Percentiles rank a stretch among this genome's conserved stretches.
phyloP scores from a whole-genome alignment of 768 basidiomycete genomes.

The Kondoa malvinella region DNA sequence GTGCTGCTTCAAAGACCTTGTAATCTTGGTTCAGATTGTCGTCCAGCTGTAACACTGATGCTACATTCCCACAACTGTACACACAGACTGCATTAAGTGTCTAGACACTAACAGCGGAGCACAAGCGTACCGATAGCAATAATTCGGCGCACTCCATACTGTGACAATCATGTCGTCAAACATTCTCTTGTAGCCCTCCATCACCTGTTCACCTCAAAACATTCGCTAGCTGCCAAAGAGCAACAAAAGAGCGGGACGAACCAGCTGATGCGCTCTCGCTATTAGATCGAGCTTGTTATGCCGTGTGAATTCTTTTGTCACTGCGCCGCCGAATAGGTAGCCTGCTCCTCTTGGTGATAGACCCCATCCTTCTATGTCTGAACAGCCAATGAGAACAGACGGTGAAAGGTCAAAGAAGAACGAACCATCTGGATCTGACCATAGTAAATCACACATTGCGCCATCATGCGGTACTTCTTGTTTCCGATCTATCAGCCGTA shows the following conservation, averaged over 20 bases:
- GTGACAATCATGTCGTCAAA: conserved; percentile 89
- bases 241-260: conserved; percentile 27
- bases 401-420: neutral
- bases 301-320: conserved; percentile 75
- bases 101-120: conserved; percentile 6
- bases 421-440: conserved; percentile 76
- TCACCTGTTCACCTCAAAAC: conserved; percentile 27
- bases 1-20: conserved; percentile 83
- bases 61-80: conserved; percentile 79
- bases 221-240: neutral
- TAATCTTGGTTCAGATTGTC: conserved; percentile 86
- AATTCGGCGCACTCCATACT: conserved; percentile 96
- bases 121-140: conserved; percentile 83
- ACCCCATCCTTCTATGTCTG: conserved; percentile 82
- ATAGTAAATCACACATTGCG: conserved; percentile 95
- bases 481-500: conserved; percentile 82
- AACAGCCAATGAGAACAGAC: neutral
- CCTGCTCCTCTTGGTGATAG: conserved; percentile 95
- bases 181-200: conserved; percentile 62
- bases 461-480: conserved; percentile 98
- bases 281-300: conserved; percentile 85
- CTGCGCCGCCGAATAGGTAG: conserved; percentile 82
- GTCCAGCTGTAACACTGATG: conserved; percentile 83
- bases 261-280: conserved; percentile 90
- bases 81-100: neutral